Conservation (phyloP, 805 yeast species). For the Cyberlindnera bimundalis region DNA sequence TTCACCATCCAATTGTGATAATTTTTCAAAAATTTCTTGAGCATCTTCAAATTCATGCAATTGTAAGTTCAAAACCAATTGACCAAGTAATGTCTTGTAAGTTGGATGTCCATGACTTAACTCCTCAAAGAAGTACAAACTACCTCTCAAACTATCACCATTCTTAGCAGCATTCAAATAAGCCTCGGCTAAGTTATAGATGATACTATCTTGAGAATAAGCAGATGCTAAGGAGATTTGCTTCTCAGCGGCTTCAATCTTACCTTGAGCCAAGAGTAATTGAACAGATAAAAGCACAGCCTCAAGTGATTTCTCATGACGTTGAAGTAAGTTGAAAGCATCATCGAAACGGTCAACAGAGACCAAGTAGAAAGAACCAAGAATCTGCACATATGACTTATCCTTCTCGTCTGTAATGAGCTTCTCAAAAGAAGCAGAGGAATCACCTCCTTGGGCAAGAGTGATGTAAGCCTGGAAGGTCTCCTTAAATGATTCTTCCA, state of each 20-base stretch:
- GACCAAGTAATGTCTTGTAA: constrained; percentile 51
- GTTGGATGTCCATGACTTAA: constrained; percentile 55
- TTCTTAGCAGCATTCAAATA: constrained; percentile 51
- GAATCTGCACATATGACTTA: constrained; percentile 33
- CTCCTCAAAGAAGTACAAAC: constrained; percentile 77
- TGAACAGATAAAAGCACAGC: constrained; percentile 40
- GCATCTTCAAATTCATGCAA: constrained; percentile 83
- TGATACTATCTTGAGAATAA: constrained; percentile 67
- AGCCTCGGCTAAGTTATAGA: constrained; percentile 76
- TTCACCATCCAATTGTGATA: constrained; percentile 39
- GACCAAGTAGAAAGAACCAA: constrained; percentile 41
- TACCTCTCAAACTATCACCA: constrained; percentile 38
- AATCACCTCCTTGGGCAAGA: constrained; percentile 25
- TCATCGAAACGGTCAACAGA: constrained; percentile 38
- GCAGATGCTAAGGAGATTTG: constrained; percentile 42
- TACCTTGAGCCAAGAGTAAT: constrained; percentile 38
- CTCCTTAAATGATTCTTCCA: constrained; percentile 10
- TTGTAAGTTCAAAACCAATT: constrained; percentile 74
- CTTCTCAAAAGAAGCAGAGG: constrained; percentile 17
- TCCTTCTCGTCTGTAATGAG: constrained; percentile 21
- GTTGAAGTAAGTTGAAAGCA: constrained; percentile 38
- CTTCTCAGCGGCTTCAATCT: constrained; percentile 43
- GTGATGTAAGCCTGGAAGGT: constrained; percentile 29
- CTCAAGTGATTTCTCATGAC: constrained; percentile 39
- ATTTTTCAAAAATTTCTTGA: constrained; percentile 47